These are phyloP conservation scores for Rhizophora apiculata DNA, from an alignment of 345 rosid genomes.

Conservation along the genomic window DNA sequence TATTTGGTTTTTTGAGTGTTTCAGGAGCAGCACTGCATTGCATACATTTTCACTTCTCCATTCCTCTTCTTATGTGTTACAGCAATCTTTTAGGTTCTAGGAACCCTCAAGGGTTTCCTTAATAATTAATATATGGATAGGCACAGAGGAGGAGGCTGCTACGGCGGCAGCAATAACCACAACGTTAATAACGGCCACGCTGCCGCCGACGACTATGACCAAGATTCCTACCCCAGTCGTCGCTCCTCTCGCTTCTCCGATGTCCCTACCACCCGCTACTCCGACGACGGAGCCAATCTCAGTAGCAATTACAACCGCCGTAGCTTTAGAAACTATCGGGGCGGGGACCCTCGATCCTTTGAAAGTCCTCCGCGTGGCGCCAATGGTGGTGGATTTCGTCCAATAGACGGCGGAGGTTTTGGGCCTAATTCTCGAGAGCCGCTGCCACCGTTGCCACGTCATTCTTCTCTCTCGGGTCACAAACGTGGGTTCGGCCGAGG, in stretches of 20 bases:
- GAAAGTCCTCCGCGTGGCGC: slow-evolving; percentile 53
- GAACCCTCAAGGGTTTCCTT: slow-evolving; percentile 16
- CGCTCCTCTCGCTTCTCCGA: slow-evolving; percentile 49
- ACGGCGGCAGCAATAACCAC: slow-evolving; percentile 23
- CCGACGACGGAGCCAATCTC: slow-evolving; percentile 20
- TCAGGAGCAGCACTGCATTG: no score
- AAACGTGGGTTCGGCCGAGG: slow-evolving; percentile 63
- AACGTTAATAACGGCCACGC: not conserved
- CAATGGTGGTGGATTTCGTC: slow-evolving; percentile 32
- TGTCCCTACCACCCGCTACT: slow-evolving; percentile 11
- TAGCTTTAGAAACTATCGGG: slow-evolving; percentile 56
- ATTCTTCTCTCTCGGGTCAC: slow-evolving; percentile 49
- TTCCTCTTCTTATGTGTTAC: no score
- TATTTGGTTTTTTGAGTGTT: no score
- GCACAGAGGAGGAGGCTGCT: slow-evolving; percentile 70
- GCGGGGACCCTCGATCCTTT: slow-evolving; percentile 45
- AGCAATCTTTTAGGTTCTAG: no score
- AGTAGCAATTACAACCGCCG: slow-evolving; percentile 41
- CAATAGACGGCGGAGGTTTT: slow-evolving; percentile 28
- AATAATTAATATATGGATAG: slow-evolving; percentile 60
- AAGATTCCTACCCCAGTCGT: slow-evolving; percentile 37
- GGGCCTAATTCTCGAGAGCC: slow-evolving; percentile 27
- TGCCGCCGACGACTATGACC: slow-evolving; percentile 14
- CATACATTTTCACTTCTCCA: no score
- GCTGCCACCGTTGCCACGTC: slow-evolving; percentile 24